Conservation (phyloP, 108 stramenopile species). For the Cyclotella atomus region DNA sequence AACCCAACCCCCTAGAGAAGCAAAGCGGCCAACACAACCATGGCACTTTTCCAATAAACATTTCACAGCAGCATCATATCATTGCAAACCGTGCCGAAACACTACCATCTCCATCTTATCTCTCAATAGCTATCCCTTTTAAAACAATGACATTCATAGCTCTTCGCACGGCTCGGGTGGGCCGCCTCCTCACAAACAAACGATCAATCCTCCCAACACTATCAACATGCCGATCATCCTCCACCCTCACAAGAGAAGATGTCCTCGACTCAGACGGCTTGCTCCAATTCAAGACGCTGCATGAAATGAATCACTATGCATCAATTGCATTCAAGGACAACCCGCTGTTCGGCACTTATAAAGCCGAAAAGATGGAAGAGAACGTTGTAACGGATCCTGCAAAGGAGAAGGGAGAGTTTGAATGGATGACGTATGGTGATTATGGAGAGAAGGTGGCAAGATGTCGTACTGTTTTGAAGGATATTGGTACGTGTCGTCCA, state of each 20-base stretch:
- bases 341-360: constrained; percentile 77
- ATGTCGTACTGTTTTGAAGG: constrained; percentile 75
- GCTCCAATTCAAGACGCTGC: constrained; percentile 70
- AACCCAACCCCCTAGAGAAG: constrained; percentile 5
- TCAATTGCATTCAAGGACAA: constrained; percentile 69
- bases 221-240: constrained; percentile 4
- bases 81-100: background rate
- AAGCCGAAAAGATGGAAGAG: constrained; percentile 21
- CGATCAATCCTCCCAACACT: background rate
- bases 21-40: background rate
- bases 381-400: constrained; percentile 45
- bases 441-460: constrained; percentile 65
- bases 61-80: background rate
- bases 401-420: constrained; percentile 47
- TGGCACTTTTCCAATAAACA: background rate
- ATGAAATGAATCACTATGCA: constrained; percentile 74
- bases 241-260: constrained; percentile 52
- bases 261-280: constrained; percentile 66
- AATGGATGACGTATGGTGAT: constrained; percentile 81
- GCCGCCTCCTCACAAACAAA: constrained; percentile 3
- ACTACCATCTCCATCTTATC: background rate
- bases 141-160: constrained; percentile 28
- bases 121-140: background rate
- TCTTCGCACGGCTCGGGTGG: constrained; percentile 31
- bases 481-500: constrained; percentile 76